A percentile compares a stretch with the other conserved stretches of the same genome.
These are phyloP conservation scores for Fennellomyces sp. DNA, from an alignment of 371 early-diverging fungal species.

Conservation along the genomic window DNA sequence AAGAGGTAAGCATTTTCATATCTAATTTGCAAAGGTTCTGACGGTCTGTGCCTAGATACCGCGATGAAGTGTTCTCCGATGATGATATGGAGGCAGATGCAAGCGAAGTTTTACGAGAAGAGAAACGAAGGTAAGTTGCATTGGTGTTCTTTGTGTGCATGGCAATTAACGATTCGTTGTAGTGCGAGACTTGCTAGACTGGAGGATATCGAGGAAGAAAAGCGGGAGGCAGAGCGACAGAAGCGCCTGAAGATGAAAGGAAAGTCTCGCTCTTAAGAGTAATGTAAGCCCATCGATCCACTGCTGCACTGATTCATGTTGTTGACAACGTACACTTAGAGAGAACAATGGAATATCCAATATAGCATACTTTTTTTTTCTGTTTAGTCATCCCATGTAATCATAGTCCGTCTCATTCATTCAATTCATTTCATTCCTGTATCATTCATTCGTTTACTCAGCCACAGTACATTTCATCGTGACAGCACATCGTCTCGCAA, in stretches of 20 bases:
- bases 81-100: constrained; percentile 68
- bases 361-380: not conserved
- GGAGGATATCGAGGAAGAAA: constrained; percentile 56
- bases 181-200: constrained; percentile 60
- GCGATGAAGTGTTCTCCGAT: constrained; percentile 56
- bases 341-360: not conserved
- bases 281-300: not conserved
- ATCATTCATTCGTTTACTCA: not conserved
- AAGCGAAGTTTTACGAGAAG: constrained; percentile 58
- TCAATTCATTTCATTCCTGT: not conserved
- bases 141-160: not conserved
- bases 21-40: not conserved
- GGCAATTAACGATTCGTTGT: not conserved
- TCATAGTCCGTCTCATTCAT: not conserved
- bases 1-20: constrained; percentile 13
- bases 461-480: no score
- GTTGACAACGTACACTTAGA: not conserved
- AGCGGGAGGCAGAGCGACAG: constrained; percentile 67
- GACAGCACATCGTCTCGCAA: no score
- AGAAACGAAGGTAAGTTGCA: constrained; percentile 54
- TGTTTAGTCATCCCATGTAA: not conserved
- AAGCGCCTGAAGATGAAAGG: constrained; percentile 58
- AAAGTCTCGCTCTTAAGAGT: constrained; percentile 5
- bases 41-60: constrained; percentile 34
- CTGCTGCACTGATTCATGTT: not conserved